phyloP scores from a whole-genome alignment of 768 basidiomycete genomes.

The Leccinum pellstonianum region DNA sequence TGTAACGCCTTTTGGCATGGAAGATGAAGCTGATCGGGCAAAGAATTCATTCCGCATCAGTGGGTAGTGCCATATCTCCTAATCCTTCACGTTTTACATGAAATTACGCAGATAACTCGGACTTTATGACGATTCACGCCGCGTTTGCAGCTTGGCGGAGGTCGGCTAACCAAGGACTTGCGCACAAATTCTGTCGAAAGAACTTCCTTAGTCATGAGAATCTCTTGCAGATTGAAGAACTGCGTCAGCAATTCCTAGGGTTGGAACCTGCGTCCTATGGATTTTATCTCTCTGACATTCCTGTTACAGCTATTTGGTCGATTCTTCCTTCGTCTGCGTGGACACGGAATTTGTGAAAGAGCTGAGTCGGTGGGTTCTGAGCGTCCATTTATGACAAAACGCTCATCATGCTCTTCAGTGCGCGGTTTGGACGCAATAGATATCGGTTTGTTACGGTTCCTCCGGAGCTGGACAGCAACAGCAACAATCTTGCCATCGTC shows the following conservation, averaged over 20 bases:
- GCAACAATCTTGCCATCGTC: constrained; percentile 61
- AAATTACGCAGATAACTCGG: constrained; percentile 71
- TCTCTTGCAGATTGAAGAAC: constrained; percentile 93
- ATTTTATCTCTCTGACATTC: constrained; percentile 3
- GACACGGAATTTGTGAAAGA: constrained; percentile 65
- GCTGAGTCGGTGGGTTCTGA: constrained; percentile 53
- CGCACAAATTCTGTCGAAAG: constrained; percentile 73
- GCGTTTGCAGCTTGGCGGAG: constrained; percentile 87
- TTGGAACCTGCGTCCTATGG: constrained; percentile 30
- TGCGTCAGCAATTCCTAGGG: constrained; percentile 87
- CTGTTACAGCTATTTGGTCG: constrained; percentile 70
- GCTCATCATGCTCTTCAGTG: constrained; percentile 41
- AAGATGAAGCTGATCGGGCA: constrained; percentile 82
- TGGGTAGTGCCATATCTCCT: constrained; percentile 33
- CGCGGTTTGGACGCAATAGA: constrained; percentile 70
- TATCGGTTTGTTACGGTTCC: constrained; percentile 79
- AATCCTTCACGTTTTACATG: constrained; percentile 1
- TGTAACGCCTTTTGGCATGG: constrained; percentile 81
- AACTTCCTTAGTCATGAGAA: constrained; percentile 91
- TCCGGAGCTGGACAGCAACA: constrained; percentile 64
- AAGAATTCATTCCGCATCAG: constrained; percentile 78
- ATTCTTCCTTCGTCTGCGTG: constrained; percentile 79
- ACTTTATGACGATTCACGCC: constrained; percentile 91
- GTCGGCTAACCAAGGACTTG: constrained; percentile 57
- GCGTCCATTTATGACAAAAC: neutral